Conservation (phyloP, 1,284 basidiomycete species). For the Singerocomus rubriflavus region DNA sequence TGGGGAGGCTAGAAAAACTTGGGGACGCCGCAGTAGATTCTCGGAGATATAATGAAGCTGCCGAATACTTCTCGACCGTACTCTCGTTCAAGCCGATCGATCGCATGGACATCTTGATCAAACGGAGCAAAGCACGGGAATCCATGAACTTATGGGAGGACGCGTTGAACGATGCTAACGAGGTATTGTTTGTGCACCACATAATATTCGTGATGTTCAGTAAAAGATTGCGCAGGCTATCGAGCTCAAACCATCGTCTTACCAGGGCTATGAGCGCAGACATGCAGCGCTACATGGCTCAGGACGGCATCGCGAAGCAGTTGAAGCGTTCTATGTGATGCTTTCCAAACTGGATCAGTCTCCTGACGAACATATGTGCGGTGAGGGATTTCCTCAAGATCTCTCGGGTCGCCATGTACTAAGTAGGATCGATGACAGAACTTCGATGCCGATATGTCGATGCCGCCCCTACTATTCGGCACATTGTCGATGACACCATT, state of each 20-base stretch:
- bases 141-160: background rate
- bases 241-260: background rate
- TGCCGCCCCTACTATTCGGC: background rate
- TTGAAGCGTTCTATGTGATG: background rate
- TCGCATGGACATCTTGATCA: background rate
- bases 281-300: background rate
- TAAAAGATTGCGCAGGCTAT: background rate
- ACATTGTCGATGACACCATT: background rate
- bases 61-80: background rate
- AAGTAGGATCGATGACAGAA: background rate
- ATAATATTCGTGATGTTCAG: too few relatives aligned
- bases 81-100: background rate
- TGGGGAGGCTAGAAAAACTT: too few relatives aligned
- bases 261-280: background rate
- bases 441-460: slow-evolving; percentile 1
- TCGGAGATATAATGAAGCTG: background rate
- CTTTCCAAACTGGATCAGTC: background rate
- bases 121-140: background rate
- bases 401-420: background rate
- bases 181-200: background rate
- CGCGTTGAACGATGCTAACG: background rate
- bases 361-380: background rate
- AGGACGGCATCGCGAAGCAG: background rate
- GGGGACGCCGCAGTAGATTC: background rate
- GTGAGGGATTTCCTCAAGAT: background rate